Percentiles rank a stretch among this genome's conserved stretches.
Evolutionary conservation across 78 protist species (phyloP).

Genomic region (Blattamonas nauphoetae): DNA sequence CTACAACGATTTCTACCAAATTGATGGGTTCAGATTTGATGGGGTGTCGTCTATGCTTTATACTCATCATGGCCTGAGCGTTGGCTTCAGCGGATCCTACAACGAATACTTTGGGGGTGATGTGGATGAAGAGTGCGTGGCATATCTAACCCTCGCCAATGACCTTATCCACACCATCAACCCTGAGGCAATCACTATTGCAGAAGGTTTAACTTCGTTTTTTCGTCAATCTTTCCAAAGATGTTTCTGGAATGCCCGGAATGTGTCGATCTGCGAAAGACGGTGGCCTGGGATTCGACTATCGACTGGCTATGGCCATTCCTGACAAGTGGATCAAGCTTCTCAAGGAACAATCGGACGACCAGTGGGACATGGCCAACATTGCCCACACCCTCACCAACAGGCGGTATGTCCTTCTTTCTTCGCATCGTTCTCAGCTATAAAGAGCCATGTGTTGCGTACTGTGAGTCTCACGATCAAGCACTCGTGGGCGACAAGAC

Average conservation of each 20-base stretch:
- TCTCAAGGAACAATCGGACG: slow-evolving; percentile 65
- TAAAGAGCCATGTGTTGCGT: slow-evolving; percentile 67
- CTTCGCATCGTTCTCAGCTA: neutral
- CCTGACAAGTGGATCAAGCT: slow-evolving; percentile 89
- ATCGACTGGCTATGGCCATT: slow-evolving; percentile 70
- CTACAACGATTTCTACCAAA: slow-evolving; percentile 54
- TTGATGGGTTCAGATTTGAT: slow-evolving; percentile 96
- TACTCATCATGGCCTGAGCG: neutral
- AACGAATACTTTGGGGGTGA: slow-evolving; percentile 65
- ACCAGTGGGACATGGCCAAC: slow-evolving; percentile 72
- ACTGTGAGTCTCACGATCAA: slow-evolving; percentile 75
- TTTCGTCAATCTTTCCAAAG: slow-evolving; percentile 10
- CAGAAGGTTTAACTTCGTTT: slow-evolving; percentile 44
- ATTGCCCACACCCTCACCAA: slow-evolving; percentile 59
- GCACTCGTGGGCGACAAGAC: slow-evolving; percentile 93
- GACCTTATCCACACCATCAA: slow-evolving; percentile 21
- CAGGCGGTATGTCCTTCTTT: slow-evolving; percentile 33
- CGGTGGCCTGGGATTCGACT: slow-evolving; percentile 91
- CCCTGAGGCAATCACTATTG: slow-evolving; percentile 64
- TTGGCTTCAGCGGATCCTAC: slow-evolving; percentile 54
- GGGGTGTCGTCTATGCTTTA: slow-evolving; percentile 82
- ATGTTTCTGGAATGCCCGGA: slow-evolving; percentile 77
- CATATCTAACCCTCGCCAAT: slow-evolving; percentile 63
- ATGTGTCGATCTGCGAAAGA: slow-evolving; percentile 64
- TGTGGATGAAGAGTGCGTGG: slow-evolving; percentile 64